phyloP scores from a whole-genome alignment of 306 rosid species.

The Cucumis sativus region DNA sequence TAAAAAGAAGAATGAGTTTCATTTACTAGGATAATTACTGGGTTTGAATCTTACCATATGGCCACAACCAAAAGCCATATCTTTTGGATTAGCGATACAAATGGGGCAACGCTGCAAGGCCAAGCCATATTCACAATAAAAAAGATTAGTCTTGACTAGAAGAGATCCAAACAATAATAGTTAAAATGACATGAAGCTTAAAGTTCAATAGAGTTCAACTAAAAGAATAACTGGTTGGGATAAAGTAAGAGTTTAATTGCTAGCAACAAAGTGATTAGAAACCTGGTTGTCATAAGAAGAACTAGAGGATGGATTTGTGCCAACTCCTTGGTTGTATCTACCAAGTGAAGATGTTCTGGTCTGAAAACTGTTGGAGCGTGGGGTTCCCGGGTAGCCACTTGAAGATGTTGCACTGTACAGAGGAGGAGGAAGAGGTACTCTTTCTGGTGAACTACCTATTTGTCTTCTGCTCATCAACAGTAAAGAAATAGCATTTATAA shows the following conservation, averaged over 20 bases:
- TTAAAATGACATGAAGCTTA: not conserved
- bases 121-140: not conserved
- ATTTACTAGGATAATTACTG: not conserved
- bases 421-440: constrained; percentile 72
- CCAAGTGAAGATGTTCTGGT: constrained; percentile 18
- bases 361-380: constrained; percentile 24
- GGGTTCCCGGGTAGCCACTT: not conserved
- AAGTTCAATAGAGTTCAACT: not conserved
- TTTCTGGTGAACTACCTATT: constrained; percentile 38
- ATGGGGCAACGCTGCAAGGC: constrained; percentile 56
- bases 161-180: not conserved
- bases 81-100: constrained; percentile 51
- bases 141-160: not conserved
- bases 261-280: not conserved
- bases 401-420: constrained; percentile 22
- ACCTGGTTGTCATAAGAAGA: constrained; percentile 56
- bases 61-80: constrained; percentile 87
- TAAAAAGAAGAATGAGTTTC: not conserved
- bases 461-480: constrained; percentile 14
- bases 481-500: not conserved
- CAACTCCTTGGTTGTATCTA: constrained; percentile 22
- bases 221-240: not conserved
- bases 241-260: not conserved
- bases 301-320: constrained; percentile 25
- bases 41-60: constrained; percentile 51